Base-by-base conservation (phyloP, 2,329 filamentous ascomycete species). In the Pochonia chlamydosporia region DNA sequence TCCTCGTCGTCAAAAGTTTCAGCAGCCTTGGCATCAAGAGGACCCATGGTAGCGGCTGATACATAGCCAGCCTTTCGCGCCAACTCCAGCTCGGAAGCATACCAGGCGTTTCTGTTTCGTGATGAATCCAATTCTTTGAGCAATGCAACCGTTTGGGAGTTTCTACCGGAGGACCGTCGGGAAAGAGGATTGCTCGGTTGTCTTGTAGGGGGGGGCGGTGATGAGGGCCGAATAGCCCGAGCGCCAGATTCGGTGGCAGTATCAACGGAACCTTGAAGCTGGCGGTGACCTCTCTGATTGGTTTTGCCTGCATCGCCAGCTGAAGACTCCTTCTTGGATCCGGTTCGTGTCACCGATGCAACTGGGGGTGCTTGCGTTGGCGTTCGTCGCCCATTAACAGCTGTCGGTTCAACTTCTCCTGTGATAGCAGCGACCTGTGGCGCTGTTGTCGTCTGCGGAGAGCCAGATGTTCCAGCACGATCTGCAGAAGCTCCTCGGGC, bases 91-190 rank as follows among this genome's bases (percentile, higher is more conserved):
- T 99, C 93, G 0, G 92, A 96, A 7, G 90, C 89, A 65, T 95
- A 96, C 93, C 93, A 99, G 1, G 92, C 92, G 67, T 96, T 97
- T 44, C 87, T 82, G 60, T 86, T 93, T 59, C 89, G 88, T 3
- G 85, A 79, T 8, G 82, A 76, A 62, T 99, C 92, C 2, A 99
- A 75, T 62, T 99, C 93, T 62, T 93, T 92, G 13, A 89, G 74
- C 11, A 96, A 66, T 0, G 87, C 83, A 52, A 88, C 85, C 1
- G 85, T 85, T 55, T 85, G 82, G 7, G 80, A 74, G 59, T 82
- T 78, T 63, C 78, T 64, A 54, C 78, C 69, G 49, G 86, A 76
- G 50, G 84, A 71, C 63, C 82, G 68, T 59, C 85, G 66, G 56
- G 73, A 66, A 56, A 87, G 56, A 52, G 82, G 69, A 66, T 82